Evolutionary conservation across 176 grass and related monocot species (phyloP).

Genomic region (Triticum aestivum): IWGSC_CS_RefSeq_v2.1 NC_057806.1:61452057-61452556

Average conservation of each 20-base stretch:
- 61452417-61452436: conserved; percentile 1
- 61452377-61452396: neutral
- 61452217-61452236: neutral
- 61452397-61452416: neutral
- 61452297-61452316: conserved; percentile 4
- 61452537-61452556: neutral
- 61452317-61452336: neutral
- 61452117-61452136: neutral
- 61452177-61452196: neutral
- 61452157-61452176: neutral
- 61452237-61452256: neutral
- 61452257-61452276: neutral
- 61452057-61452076: neutral
- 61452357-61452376: neutral
- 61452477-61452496: conserved; percentile 1
- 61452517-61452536: neutral
- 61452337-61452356: neutral
- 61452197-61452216: neutral
- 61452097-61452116: neutral
- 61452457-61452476: neutral
- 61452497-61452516: neutral
- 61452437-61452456: neutral
- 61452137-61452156: neutral
- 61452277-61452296: neutral
- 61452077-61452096: neutral